These are phyloP conservation scores for Leucosporidium creatinivorum DNA, from an alignment of 768 basidiomycete genomes.

Conservation along the genomic window DNA sequence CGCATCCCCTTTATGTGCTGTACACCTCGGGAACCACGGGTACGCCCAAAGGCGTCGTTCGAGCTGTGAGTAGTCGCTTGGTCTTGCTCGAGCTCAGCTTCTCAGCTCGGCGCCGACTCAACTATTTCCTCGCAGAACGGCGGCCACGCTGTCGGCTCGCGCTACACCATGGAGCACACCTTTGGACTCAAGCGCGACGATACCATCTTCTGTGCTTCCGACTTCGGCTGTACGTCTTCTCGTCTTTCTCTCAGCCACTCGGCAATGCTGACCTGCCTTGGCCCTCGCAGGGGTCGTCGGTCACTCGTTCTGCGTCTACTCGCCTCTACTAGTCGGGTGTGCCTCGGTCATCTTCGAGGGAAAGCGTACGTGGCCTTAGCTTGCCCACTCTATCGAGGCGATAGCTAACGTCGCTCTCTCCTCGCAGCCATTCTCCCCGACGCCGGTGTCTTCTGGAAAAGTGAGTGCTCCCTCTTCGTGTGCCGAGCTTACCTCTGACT, in stretches of 20 bases:
- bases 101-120: neutral
- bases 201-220: conserved; percentile 1
- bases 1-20: conserved; percentile 1
- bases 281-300: neutral
- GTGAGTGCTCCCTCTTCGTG: neutral
- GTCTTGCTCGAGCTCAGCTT: too few relatives aligned
- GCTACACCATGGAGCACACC: conserved; percentile 2
- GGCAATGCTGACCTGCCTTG: neutral
- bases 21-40: conserved; percentile 12
- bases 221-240: conserved; percentile 2
- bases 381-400: too few relatives aligned
- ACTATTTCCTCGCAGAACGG: neutral
- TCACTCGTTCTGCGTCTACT: conserved; percentile 7
- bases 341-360: conserved; percentile 14
- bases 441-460: conserved; percentile 11
- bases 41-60: neutral
- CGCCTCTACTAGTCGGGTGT: conserved; percentile 5
- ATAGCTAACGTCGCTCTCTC: too few relatives aligned
- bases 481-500: neutral
- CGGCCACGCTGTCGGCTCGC: conserved; percentile 6
- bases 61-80: neutral
- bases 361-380: neutral
- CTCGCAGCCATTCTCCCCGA: conserved; percentile 8
- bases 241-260: neutral
- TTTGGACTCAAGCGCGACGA: conserved; percentile 2